A percentile compares a stretch with the other conserved stretches of the same genome.
These are phyloP conservation scores for Suaeda aralocaspica DNA, from an alignment of 148 eudicot species.

Conservation along the genomic window DNA sequence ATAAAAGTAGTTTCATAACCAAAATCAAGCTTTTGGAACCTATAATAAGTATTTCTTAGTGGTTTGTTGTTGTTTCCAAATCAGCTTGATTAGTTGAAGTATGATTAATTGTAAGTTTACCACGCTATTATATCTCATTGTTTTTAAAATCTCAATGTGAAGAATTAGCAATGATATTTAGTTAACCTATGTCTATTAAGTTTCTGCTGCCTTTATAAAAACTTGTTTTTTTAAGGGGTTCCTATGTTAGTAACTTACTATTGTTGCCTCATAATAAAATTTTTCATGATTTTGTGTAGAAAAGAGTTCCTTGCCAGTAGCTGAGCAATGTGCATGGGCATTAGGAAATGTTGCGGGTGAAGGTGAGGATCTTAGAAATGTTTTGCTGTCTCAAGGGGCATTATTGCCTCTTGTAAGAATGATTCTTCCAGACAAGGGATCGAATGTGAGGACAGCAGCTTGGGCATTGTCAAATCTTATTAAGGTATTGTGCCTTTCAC, in stretches of 20 bases:
- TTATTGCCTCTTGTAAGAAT: constrained; percentile 85
- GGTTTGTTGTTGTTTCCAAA: not conserved
- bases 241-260: not conserved
- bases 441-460: constrained; percentile 92
- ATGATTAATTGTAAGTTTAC: not conserved
- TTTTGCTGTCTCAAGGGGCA: constrained; percentile 87
- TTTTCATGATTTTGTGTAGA: constrained; percentile 37
- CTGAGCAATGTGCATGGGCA: constrained; percentile 99
- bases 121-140: not conserved
- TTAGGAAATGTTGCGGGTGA: constrained; percentile 99
- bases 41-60: not conserved
- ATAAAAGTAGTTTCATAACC: no score
- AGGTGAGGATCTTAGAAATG: constrained; percentile 83
- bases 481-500: constrained; percentile 48
- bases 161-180: not conserved
- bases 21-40: not conserved
- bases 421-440: constrained; percentile 90
- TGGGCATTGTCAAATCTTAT: constrained; percentile 98
- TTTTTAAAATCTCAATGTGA: not conserved
- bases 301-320: constrained; percentile 74
- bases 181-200: not conserved
- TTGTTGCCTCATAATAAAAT: not conserved
- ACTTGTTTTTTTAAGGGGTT: not conserved
- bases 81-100: not conserved
- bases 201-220: not conserved